A percentile compares a stretch with the other conserved stretches of the same genome.
Conservation (phyloP, 2,329 filamentous ascomycete genomes). For the Phaeosphaeria sp. region DNA sequence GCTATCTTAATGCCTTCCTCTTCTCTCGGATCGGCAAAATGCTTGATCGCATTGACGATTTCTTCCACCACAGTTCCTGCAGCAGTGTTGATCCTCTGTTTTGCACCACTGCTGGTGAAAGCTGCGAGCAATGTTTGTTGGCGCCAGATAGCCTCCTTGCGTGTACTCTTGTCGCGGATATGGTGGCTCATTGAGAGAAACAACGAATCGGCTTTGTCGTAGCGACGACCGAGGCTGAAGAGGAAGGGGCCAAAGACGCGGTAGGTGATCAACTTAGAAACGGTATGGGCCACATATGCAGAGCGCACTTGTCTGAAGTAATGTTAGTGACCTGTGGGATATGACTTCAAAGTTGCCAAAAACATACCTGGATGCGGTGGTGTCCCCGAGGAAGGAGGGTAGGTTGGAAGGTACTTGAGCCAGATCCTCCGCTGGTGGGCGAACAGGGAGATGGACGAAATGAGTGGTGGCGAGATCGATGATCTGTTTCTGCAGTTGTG, state of each 20-base stretch:
- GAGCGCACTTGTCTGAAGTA: constrained; percentile 55
- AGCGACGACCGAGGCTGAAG: constrained; percentile 61
- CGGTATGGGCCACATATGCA: constrained; percentile 62
- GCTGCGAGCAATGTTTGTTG: constrained; percentile 65
- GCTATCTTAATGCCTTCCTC: constrained; percentile 59
- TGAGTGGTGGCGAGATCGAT: constrained; percentile 60
- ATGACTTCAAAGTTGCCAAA: neutral
- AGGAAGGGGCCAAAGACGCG: constrained; percentile 65
- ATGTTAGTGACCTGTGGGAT: constrained; percentile 4
- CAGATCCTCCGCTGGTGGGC: constrained; percentile 58
- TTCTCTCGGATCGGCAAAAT: constrained; percentile 60
- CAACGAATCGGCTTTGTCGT: constrained; percentile 63
- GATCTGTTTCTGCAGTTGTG: constrained; percentile 59
- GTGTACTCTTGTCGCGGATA: constrained; percentile 63
- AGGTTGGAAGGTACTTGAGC: constrained; percentile 60
- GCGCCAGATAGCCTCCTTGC: constrained; percentile 65
- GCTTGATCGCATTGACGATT: constrained; percentile 61
- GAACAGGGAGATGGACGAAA: constrained; percentile 60
- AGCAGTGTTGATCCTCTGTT: constrained; percentile 62
- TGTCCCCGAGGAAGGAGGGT: constrained; percentile 63
- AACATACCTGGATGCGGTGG: constrained; percentile 53
- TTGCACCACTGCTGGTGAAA: constrained; percentile 63
- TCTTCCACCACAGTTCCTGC: constrained; percentile 64
- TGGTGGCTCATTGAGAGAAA: constrained; percentile 63
- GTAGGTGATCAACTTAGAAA: constrained; percentile 63